Base-by-base conservation (phyloP, 2,329 filamentous ascomycete genomes). In the Ambrosiella cleistominuta region DNA sequence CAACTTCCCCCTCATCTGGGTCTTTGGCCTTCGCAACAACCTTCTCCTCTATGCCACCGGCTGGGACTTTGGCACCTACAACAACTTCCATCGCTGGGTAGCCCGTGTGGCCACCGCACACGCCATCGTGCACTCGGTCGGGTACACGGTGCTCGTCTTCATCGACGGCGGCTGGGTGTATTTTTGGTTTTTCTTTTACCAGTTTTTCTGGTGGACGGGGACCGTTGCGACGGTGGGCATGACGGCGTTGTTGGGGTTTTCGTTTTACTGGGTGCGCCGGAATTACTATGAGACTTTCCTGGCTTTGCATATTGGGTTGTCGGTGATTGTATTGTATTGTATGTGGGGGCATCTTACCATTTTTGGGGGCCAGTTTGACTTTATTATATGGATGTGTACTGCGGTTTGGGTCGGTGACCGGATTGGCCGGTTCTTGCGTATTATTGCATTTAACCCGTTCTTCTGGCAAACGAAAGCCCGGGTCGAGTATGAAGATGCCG, bases 21-120 rank as follows among this genome's bases (percentile, higher is more conserved):
- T 86, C 0, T 86, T 86, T 62, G 79, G 77, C 0, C 78, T 79
- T 65, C 72, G 83, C 8, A 87, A 86, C 61, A 85, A 86, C 56
- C 64, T 81, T 0, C 72, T 85, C 13, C 70, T 85, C 57, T 83
- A 79, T 79, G 65, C 81, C 0, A 86, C 83, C 0, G 82, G 82
- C 0, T 86, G 83, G 82, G 80, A 78, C 9, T 85, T 83, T 65
- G 74, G 75, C 1, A 81, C 79, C 0, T 86, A 80, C 64, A 86
- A 80, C 62, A 74, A 79, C 45, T 85, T 85, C 56, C 83, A 86
- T 66, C 77, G 83, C 0, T 82, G 81, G 73, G 72, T 82, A 2
- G 82, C 83, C 0, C 72, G 82, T 15, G 72, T 84, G 1, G 74
- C 80, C 5, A 82, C 81, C 0, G 59, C 81, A 0, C 75, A 85